phyloP scores from a whole-genome alignment of 768 basidiomycete genomes.

The Leccinum aurantiacum region DNA sequence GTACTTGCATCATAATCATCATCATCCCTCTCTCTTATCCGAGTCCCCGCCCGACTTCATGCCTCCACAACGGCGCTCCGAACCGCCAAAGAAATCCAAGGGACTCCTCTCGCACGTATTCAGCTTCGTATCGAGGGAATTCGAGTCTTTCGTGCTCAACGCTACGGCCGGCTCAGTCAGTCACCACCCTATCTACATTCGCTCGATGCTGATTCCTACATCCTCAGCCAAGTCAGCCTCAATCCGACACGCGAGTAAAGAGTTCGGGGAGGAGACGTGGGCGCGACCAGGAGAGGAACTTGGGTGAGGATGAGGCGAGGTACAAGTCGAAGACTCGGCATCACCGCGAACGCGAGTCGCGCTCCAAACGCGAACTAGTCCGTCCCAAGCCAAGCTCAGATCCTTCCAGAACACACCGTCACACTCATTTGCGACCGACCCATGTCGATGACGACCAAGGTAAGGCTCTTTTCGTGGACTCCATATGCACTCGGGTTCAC shows the following conservation, averaged over 20 bases:
- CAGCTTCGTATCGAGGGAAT: constrained; percentile 66
- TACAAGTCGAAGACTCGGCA: constrained; percentile 9
- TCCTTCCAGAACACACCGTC: neutral
- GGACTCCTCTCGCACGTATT: constrained; percentile 65
- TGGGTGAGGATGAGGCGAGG: constrained; percentile 15
- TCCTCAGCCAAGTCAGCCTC: constrained; percentile 18
- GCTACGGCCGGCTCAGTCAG: constrained; percentile 47
- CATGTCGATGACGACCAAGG: constrained; percentile 20
- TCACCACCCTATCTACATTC: neutral
- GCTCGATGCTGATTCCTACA: constrained; percentile 6
- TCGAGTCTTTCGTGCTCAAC: constrained; percentile 67
- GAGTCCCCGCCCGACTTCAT: constrained; percentile 3
- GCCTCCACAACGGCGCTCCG: constrained; percentile 12
- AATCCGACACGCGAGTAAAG: constrained; percentile 14
- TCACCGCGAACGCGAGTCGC: constrained; percentile 11
- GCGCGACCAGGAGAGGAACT: constrained; percentile 10
- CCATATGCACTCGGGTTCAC: neutral
- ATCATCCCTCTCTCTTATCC: neutral
- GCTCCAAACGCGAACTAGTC: constrained; percentile 4
- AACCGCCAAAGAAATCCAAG: constrained; percentile 4
- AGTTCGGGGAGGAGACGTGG: constrained; percentile 7
- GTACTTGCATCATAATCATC: neutral
- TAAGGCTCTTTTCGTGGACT: constrained; percentile 8
- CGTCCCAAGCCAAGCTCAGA: constrained; percentile 23
- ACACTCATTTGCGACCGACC: neutral